Evolutionary conservation across 495 filamentous ascomycete species (phyloP), one percentile per base, ranked within the genome.

Genomic region (Parathielavia appendiculata): DNA sequence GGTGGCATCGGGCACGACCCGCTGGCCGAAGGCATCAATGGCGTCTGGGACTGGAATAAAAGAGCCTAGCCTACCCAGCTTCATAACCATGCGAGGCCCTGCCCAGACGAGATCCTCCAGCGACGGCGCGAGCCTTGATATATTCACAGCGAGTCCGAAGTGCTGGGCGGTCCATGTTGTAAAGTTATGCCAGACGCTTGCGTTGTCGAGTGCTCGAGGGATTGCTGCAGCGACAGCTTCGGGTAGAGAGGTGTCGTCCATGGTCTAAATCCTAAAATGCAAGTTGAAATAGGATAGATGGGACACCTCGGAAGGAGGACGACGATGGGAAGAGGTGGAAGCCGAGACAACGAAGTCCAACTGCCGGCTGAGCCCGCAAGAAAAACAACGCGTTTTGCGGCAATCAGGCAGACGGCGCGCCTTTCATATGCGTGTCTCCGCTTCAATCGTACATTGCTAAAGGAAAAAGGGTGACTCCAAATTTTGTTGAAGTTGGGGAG

Each of bases 41-140:
- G 82, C 77, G 60, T 87, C 85, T 13, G 83, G 81, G 23, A 84
- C 72, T 14, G 80, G 76, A 49, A 81, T 76, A 51, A 83, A 78
- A 19, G 78, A 79, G 47, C 83, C 83, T 26, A 85, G 75, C 54
- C 77, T 79, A 43, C 83, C 83, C 44, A 85, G 75, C 58, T 80
- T 81, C 70, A 80, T 82, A 14, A 85, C 74, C 68, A 89, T 82
- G 30, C 85, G 72, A 22, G 86, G 84, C 1, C 84, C 79, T 3
- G 78, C 83, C 59, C 79, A 72, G 44, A 86, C 71, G 8, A 88
- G 71, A 59, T 87, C 83, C 59, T 79, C 74, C 39, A 79, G 62
- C 9, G 75, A 75, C 6, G 76, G 76, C 13, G 74, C 73, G 48
- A 76, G 69, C 56, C 65, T 69, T 8, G 76, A 59, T 60, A 76